Percentiles rank a stretch among this genome's conserved stretches.
Evolutionary conservation across 2,329 filamentous ascomycete genomes (phyloP).

Genomic region (Aspergillus sojae): DNA sequence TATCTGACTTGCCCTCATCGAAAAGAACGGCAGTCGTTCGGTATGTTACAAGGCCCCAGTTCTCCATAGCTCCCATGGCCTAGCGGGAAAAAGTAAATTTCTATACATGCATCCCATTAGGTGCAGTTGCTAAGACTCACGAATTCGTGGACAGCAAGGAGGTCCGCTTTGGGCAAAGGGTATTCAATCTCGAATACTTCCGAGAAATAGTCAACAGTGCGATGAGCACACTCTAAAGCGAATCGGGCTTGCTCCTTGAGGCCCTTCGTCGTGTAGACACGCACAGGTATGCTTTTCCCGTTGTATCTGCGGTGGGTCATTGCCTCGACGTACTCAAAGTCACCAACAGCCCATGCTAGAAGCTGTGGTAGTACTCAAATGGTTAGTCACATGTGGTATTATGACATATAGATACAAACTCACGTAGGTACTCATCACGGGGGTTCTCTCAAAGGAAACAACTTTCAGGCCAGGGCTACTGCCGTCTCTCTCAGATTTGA

Average conservation of each 20-base stretch:
- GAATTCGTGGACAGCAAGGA: conserved; percentile 92
- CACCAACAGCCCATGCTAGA: conserved; percentile 89
- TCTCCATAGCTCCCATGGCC: conserved; percentile 80
- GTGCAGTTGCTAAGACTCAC: conserved; percentile 52
- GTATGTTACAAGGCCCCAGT: conserved; percentile 96
- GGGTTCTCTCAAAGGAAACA: conserved; percentile 80
- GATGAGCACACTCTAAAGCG: conserved; percentile 86
- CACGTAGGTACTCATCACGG: conserved; percentile 84
- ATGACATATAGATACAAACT: conserved; percentile 23
- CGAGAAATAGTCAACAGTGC: conserved; percentile 95
- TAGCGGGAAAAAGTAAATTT: conserved; percentile 44
- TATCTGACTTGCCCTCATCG: conserved; percentile 87
- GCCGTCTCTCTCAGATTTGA: conserved; percentile 70
- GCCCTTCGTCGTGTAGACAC: conserved; percentile 94
- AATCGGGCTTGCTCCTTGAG: conserved; percentile 88
- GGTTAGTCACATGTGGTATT: conserved; percentile 44
- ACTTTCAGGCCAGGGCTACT: conserved; percentile 65
- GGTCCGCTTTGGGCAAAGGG: conserved; percentile 86
- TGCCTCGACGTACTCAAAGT: conserved; percentile 95
- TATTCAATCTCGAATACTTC: conserved; percentile 92
- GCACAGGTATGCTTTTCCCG: conserved; percentile 85
- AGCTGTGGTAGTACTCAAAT: conserved; percentile 61
- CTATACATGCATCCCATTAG: background rate
- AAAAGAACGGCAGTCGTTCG: conserved; percentile 94
- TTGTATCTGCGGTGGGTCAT: conserved; percentile 89